A percentile compares a stretch with the other conserved stretches of the same genome.
Evolutionary conservation across 495 filamentous ascomycete species (phyloP).

Genomic region (Penicillium steckii): DNA sequence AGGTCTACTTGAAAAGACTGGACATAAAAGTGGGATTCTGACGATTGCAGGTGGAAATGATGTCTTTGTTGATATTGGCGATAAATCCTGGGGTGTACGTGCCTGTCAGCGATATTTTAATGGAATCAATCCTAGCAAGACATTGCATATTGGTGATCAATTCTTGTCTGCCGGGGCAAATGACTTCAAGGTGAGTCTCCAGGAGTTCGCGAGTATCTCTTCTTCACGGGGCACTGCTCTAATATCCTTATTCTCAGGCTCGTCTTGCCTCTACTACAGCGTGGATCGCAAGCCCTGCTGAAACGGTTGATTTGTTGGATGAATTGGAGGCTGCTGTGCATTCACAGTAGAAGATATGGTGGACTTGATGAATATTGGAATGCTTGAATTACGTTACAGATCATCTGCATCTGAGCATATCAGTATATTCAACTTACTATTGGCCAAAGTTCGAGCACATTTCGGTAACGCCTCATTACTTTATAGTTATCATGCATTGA

Average conservation of each 20-base stretch:
- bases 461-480: not conserved
- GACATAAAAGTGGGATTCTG: no score
- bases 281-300: constrained; percentile 91
- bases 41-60: constrained; percentile 77
- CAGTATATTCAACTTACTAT: no score
- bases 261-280: constrained; percentile 65
- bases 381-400: no score
- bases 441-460: constrained; percentile 1
- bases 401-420: not conserved
- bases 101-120: constrained; percentile 93
- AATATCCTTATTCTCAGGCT: constrained; percentile 34
- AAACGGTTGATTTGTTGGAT: constrained; percentile 86
- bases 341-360: not conserved
- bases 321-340: constrained; percentile 46
- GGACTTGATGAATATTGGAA: not conserved
- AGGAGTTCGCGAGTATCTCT: no score
- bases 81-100: constrained; percentile 92
- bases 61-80: constrained; percentile 98
- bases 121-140: constrained; percentile 60
- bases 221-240: not conserved
- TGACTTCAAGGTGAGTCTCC: constrained; percentile 75
- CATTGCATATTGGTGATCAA: constrained; percentile 90
- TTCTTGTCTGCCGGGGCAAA: constrained; percentile 95
- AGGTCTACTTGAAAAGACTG: no score
- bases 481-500: not conserved